Percentiles rank a stretch among this genome's conserved stretches.
These are phyloP conservation scores for Paramecium tetraurelia DNA, from an alignment of 73 alveolate species.

Conservation along the genomic window DNA sequence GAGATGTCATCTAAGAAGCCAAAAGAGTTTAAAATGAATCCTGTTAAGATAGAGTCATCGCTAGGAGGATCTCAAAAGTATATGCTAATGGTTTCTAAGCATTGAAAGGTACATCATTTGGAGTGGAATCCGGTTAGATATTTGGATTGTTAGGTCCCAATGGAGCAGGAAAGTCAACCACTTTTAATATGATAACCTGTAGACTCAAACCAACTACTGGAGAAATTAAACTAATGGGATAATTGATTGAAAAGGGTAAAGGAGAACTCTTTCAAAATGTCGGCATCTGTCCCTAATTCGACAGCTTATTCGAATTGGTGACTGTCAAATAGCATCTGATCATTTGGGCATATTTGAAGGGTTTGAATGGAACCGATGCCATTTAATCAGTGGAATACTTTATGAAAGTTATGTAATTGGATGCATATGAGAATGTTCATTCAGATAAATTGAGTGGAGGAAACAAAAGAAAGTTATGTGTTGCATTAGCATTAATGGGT, in stretches of 20 bases:
- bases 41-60: constrained; percentile 44
- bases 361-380: constrained; percentile 29
- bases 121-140: constrained; percentile 76
- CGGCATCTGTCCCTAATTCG: constrained; percentile 73
- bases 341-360: constrained; percentile 61
- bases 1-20: constrained; percentile 58
- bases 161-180: constrained; percentile 97
- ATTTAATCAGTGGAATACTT: constrained; percentile 61
- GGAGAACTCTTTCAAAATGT: constrained; percentile 47
- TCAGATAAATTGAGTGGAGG: constrained; percentile 83
- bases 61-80: constrained; percentile 21
- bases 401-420: constrained; percentile 65
- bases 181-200: constrained; percentile 78
- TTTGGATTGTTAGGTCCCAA: constrained; percentile 91
- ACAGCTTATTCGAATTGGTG: constrained; percentile 73
- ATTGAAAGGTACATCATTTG: constrained; percentile 76
- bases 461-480: constrained; percentile 82
- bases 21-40: constrained; percentile 22
- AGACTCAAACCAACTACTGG: constrained; percentile 53
- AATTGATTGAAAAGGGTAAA: not conserved
- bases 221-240: not conserved
- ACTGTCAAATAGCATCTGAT: constrained; percentile 74
- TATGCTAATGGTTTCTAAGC: constrained; percentile 79
- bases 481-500: constrained; percentile 80
- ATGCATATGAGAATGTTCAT: constrained; percentile 39